phyloP scores from a whole-genome alignment of 306 rosid species.

The Lupinus albus region DNA sequence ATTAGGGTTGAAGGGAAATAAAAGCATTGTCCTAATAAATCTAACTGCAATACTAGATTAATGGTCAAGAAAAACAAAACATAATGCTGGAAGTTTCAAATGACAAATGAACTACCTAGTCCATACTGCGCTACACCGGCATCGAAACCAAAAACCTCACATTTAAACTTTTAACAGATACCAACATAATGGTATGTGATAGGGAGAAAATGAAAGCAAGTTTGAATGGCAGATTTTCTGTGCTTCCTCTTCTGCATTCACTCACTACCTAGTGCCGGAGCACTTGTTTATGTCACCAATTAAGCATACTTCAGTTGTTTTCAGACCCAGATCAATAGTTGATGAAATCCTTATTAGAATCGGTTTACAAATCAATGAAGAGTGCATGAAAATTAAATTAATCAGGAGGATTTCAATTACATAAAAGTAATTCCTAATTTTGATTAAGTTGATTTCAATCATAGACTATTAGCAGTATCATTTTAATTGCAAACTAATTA shows the following conservation, averaged over 20 bases:
- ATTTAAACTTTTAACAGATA: neutral
- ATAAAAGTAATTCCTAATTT: neutral
- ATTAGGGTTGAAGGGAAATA: neutral
- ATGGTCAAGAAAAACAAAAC: neutral
- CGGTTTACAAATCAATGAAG: neutral
- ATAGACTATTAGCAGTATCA: neutral
- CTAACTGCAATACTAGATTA: neutral
- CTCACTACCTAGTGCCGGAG: neutral
- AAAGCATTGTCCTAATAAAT: neutral
- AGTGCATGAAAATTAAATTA: neutral
- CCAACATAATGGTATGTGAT: neutral
- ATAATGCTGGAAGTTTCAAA: neutral
- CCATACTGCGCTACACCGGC: neutral
- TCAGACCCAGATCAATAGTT: neutral
- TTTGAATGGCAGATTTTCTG: neutral
- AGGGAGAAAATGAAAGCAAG: neutral
- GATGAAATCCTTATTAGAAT: neutral
- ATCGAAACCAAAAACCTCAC: neutral
- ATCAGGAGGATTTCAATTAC: neutral
- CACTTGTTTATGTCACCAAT: neutral
- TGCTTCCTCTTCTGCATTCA: conserved; percentile 11
- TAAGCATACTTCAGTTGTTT: neutral
- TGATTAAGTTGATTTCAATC: neutral
- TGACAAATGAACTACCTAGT: neutral
- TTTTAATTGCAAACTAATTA: conserved; percentile 1